Evolutionary conservation across 768 basidiomycete species (phyloP).

Genomic region (Lactarius evosmus): DNA sequence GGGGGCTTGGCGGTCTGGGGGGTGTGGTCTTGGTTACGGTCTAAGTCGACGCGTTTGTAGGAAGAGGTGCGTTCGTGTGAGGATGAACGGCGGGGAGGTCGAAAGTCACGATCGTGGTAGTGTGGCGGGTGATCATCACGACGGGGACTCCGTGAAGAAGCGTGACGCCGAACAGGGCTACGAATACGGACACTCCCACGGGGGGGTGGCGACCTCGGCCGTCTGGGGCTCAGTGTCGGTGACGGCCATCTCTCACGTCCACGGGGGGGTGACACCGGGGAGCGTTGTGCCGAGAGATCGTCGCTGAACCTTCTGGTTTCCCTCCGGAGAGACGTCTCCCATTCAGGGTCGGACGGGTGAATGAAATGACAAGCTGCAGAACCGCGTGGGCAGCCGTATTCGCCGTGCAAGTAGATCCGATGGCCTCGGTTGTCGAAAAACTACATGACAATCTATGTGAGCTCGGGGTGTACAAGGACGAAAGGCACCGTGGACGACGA

Average conservation of each 20-base stretch:
- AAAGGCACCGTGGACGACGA: conserved; percentile 8
- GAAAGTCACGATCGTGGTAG: conserved; percentile 1
- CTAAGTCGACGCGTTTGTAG: neutral
- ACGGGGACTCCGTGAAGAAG: conserved; percentile 18
- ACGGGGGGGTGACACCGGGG: neutral
- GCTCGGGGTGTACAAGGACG: neutral
- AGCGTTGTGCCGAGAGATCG: conserved; percentile 8
- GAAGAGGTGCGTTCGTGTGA: neutral
- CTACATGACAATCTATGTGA: conserved; percentile 10
- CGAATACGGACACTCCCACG: conserved; percentile 10
- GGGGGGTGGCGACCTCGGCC: conserved; percentile 12
- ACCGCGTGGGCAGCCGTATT: conserved; percentile 21
- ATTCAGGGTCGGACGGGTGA: conserved; percentile 26
- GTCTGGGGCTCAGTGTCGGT: neutral
- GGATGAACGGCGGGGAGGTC: neutral
- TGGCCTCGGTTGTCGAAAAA: conserved; percentile 13
- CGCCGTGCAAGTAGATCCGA: neutral
- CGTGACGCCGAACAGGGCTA: neutral
- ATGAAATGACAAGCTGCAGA: conserved; percentile 17
- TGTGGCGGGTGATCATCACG: conserved; percentile 4
- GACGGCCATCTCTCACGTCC: conserved; percentile 10
- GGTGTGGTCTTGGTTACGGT: neutral
- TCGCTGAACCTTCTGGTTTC: neutral
- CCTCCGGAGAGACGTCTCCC: neutral
- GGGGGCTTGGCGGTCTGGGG: neutral